A percentile compares a stretch with the other conserved stretches of the same genome.
These are phyloP conservation scores for Cordyceps cateniannulata DNA, from an alignment of 2,329 filamentous ascomycete genomes.

Conservation along the genomic window DNA sequence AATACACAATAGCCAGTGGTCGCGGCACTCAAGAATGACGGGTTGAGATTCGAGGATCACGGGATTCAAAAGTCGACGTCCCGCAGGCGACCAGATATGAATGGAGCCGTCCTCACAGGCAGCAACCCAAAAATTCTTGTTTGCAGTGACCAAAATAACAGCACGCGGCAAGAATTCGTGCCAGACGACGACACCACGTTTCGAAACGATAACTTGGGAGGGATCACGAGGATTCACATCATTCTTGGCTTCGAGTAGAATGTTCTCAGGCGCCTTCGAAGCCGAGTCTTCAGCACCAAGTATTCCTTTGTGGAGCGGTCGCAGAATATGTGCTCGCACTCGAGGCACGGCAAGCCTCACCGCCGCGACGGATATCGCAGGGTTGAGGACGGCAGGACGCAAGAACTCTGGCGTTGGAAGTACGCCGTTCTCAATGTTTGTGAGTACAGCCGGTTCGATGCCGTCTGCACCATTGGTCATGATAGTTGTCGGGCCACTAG, in stretches of 20 bases:
- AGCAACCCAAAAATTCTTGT: conserved; percentile 83
- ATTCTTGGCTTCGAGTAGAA: conserved; percentile 85
- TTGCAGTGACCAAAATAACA: conserved; percentile 86
- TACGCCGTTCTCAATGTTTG: conserved; percentile 52
- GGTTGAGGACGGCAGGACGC: conserved; percentile 79
- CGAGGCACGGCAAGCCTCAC: conserved; percentile 82
- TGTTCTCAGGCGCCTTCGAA: conserved; percentile 57
- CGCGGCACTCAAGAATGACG: conserved; percentile 85
- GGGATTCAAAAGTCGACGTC: conserved; percentile 76
- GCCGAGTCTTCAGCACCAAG: conserved; percentile 56
- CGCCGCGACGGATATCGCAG: conserved; percentile 74
- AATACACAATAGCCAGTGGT: conserved; percentile 84
- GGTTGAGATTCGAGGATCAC: conserved; percentile 87
- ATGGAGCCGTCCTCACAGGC: conserved; percentile 89
- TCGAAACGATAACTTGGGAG: conserved; percentile 73
- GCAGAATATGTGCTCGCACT: conserved; percentile 73
- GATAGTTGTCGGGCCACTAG: conserved; percentile 66
- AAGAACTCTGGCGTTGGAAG: conserved; percentile 75
- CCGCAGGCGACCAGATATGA: conserved; percentile 88
- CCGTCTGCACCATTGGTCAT: conserved; percentile 72
- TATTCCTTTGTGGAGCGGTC: conserved; percentile 66
- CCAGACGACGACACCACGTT: conserved; percentile 77
- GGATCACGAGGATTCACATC: conserved; percentile 72
- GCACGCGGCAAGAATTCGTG: conserved; percentile 86
- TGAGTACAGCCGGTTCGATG: conserved; percentile 65